Percentiles rank a stretch among this genome's conserved stretches.
Conservation (phyloP, 768 basidiomycete genomes). For the Boletus patriciae region DNA sequence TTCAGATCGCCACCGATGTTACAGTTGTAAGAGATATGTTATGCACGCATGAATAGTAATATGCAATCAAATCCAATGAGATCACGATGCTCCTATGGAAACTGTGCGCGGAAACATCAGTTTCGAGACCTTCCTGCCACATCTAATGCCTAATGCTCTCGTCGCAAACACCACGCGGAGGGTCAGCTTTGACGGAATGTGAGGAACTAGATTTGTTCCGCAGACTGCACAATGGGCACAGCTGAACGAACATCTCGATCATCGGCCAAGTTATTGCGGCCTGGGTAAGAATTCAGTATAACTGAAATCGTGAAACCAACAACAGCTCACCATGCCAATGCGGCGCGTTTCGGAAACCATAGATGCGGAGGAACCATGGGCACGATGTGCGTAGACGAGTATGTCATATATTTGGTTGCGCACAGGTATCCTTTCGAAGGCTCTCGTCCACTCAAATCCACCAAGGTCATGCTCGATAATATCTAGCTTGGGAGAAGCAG, state of each 20-base stretch:
- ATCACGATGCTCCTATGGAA: not conserved
- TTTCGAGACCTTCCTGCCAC: not conserved
- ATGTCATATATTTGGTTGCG: constrained; percentile 68
- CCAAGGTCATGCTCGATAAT: constrained; percentile 19
- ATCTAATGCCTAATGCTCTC: constrained; percentile 25
- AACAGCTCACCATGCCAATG: constrained; percentile 56
- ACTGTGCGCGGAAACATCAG: not conserved
- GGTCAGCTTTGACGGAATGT: constrained; percentile 22
- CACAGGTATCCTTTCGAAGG: constrained; percentile 65
- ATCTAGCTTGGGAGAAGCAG: constrained; percentile 22
- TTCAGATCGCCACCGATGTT: constrained; percentile 5
- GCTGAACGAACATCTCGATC: constrained; percentile 62
- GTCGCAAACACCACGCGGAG: constrained; percentile 14
- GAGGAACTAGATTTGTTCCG: constrained; percentile 37
- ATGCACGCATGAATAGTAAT: constrained; percentile 14
- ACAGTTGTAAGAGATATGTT: constrained; percentile 14
- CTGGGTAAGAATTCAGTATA: constrained; percentile 35
- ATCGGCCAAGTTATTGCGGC: constrained; percentile 72
- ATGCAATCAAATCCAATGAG: constrained; percentile 3
- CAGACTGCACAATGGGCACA: constrained; percentile 56
- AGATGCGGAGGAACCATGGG: constrained; percentile 51
- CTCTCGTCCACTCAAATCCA: constrained; percentile 36
- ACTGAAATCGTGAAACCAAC: not conserved
- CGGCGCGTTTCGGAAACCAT: constrained; percentile 58
- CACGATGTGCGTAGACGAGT: constrained; percentile 62